Percentiles rank a stretch among this genome's conserved stretches.
phyloP scores from a whole-genome alignment of 805 yeast species.

The Myxozyma sirexii region DNA sequence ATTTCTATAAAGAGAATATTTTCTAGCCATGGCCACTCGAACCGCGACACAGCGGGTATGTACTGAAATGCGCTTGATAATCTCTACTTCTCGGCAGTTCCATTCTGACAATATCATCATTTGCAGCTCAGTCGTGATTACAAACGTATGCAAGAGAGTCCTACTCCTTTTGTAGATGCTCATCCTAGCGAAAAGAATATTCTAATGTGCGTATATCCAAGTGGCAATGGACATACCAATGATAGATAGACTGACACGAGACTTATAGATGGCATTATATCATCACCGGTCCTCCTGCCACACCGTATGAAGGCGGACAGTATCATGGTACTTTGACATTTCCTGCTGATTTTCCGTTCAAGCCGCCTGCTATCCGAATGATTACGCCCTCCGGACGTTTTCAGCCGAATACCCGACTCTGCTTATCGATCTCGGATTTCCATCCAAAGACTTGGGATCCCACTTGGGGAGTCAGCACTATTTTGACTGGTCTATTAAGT shows the following conservation, averaged over 20 bases:
- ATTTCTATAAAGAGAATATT: not conserved
- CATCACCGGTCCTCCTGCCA: slow-evolving; percentile 80
- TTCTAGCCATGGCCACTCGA: slow-evolving; percentile 43
- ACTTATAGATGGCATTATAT: slow-evolving; percentile 70
- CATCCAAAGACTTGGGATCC: slow-evolving; percentile 98
- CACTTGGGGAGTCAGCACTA: slow-evolving; percentile 91
- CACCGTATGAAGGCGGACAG: slow-evolving; percentile 80
- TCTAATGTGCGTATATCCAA: slow-evolving; percentile 53
- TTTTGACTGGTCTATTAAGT: slow-evolving; percentile 80
- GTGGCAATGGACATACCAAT: not conserved
- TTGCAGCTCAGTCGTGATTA: slow-evolving; percentile 72
- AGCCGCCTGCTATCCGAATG: slow-evolving; percentile 90
- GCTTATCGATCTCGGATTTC: slow-evolving; percentile 90
- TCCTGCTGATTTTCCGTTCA: slow-evolving; percentile 86
- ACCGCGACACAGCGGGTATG: slow-evolving; percentile 42
- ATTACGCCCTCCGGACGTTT: slow-evolving; percentile 89
- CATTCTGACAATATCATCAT: not conserved
- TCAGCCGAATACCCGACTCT: slow-evolving; percentile 74
- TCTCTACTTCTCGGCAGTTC: slow-evolving; percentile 20
- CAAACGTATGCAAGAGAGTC: slow-evolving; percentile 70
- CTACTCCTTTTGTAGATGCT: slow-evolving; percentile 83
- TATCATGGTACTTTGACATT: slow-evolving; percentile 85
- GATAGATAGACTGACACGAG: not conserved
- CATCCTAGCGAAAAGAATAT: slow-evolving; percentile 86
- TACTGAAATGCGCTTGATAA: not conserved